phyloP scores from a whole-genome alignment of 2,329 filamentous ascomycete species.

The Trichoderma breve region DNA sequence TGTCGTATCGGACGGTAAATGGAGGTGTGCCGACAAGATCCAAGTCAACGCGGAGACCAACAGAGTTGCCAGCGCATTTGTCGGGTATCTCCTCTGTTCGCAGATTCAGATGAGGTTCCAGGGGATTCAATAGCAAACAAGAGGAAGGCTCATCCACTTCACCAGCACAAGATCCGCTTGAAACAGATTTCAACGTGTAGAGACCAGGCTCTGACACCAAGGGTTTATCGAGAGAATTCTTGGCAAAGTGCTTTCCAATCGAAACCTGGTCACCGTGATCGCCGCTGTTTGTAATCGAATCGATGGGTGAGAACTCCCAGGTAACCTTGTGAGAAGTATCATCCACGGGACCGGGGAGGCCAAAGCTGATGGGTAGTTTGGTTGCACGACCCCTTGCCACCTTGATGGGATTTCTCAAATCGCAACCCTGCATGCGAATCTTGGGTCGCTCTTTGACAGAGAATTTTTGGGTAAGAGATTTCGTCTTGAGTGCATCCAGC shows the following conservation, averaged over 20 bases:
- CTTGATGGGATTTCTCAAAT: conserved; percentile 75
- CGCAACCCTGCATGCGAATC: conserved; percentile 70
- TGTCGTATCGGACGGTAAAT: conserved; percentile 77
- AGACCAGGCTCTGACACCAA: conserved; percentile 74
- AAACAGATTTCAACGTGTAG: conserved; percentile 79
- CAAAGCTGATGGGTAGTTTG: conserved; percentile 69
- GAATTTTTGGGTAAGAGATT: conserved; percentile 72
- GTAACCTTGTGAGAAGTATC: conserved; percentile 69
- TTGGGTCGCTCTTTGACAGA: conserved; percentile 82
- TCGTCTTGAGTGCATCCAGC: conserved; percentile 60
- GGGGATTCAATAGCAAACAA: conserved; percentile 88
- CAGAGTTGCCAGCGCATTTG: conserved; percentile 90
- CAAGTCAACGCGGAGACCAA: conserved; percentile 83
- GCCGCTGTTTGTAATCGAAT: conserved; percentile 65
- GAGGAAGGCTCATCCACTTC: conserved; percentile 91
- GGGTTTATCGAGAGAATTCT: conserved; percentile 61
- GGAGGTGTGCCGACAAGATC: conserved; percentile 91
- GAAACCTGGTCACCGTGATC: conserved; percentile 63
- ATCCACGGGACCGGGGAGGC: conserved; percentile 55
- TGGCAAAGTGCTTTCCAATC: conserved; percentile 58
- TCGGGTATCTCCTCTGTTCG: conserved; percentile 81
- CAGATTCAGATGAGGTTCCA: conserved; percentile 76
- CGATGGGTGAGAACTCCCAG: conserved; percentile 79
- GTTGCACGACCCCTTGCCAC: conserved; percentile 71
- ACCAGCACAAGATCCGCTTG: conserved; percentile 77